Evolutionary conservation across 108 stramenopile species (phyloP).

Genomic region (Nannochloropsis gaditana): DNA sequence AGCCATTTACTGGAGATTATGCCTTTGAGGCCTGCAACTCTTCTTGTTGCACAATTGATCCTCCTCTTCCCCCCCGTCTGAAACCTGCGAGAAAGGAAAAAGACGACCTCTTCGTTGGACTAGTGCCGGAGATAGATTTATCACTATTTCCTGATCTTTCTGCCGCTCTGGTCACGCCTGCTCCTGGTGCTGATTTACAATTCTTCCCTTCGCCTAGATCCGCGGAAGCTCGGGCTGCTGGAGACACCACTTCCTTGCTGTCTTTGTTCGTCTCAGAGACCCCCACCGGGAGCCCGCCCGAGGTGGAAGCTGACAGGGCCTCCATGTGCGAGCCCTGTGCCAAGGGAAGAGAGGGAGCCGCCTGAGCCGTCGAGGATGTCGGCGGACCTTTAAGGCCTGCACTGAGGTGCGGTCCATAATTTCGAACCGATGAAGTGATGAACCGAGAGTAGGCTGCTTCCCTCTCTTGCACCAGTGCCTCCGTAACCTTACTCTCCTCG

Average conservation of each 20-base stretch:
- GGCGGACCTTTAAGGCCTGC: too few species aligned
- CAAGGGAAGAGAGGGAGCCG: too few species aligned
- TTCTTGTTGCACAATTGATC: neutral
- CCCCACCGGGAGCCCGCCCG: neutral
- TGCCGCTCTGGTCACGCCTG: neutral
- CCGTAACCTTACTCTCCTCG: neutral
- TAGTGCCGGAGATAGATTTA: neutral
- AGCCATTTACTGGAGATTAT: too few species aligned
- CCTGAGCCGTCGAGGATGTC: too few species aligned
- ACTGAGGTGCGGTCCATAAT: too few species aligned
- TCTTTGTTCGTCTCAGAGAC: neutral
- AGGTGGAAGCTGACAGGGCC: neutral
- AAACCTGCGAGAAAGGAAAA: neutral
- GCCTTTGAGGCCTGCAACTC: neutral
- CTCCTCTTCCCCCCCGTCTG: conserved; percentile 12
- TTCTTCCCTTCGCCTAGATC: neutral
- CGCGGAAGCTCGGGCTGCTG: neutral
- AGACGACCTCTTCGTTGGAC: neutral
- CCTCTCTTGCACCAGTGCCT: neutral
- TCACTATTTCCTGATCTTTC: neutral
- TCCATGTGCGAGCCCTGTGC: neutral
- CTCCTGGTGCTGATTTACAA: neutral
- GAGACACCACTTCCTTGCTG: neutral
- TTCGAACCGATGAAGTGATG: too few species aligned
- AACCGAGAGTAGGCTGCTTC: neutral